Evolutionary conservation across 768 basidiomycete genomes (phyloP), one percentile per base, ranked within the genome.

Genomic region (Mycena alexandri): DNA sequence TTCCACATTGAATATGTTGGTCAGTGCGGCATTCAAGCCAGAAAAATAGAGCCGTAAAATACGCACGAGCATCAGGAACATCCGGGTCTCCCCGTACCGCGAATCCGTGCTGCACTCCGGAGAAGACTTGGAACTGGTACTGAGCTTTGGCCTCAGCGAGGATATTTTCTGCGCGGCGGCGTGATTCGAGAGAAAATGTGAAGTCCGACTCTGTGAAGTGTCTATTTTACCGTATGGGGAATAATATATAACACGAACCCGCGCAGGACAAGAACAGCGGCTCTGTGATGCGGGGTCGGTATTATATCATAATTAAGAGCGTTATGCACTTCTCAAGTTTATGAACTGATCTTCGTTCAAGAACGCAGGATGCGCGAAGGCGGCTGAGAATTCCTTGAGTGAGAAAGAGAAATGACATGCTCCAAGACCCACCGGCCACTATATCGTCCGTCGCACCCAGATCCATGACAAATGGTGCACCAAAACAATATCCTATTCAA

Each of bases 121-220:
- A 84, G 73, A 90, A 90, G 17, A 87, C 72, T 52, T 90, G 89
- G 67, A 89, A 79, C 67, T 87, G 84, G 73, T 90, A 90, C 0
- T 77, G 79, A 0, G 84, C 83, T 60, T 87, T 86, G 24, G 74
- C 78, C 60, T 83, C 84, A 10, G 82, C 79, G 17, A 91, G 75
- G 11, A 89, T 84, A 53, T 88, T 87, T 65, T 90, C 89, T 0
- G 85, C 86, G 2, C 82, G 79, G 25, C 84, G 85, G 36, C 89
- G 87, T 0, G 83, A 81, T n/a, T 81, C 80, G 0, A 79, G 24
- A 1, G 86, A 81, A 80, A 90, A 90, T 0, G 87, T 83, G 2
- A 71, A 67, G 72, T 90, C 90, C n/a, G 69, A 79, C 76, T 90
- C 89, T 86, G 72, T n/a, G n/a, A n/a, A n/a, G n/a, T n/a, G n/a